Conservation (phyloP, 331 rosid species). For the Malus hybrid region DNA sequence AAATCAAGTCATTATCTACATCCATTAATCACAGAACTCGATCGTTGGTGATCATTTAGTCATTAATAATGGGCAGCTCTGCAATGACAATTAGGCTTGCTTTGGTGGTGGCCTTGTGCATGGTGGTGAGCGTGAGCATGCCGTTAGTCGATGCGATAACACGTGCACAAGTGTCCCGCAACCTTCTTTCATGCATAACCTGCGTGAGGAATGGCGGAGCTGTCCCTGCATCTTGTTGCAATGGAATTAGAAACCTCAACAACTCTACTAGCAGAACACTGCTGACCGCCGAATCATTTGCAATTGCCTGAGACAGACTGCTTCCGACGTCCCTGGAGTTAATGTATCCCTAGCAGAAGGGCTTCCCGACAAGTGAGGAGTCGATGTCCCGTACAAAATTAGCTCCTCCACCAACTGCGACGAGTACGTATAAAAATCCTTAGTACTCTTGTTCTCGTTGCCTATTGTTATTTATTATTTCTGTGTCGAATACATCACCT, state of each 20-base stretch:
- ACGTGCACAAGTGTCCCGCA: conserved; percentile 8
- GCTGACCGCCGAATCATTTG: conserved; percentile 26
- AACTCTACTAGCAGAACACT: conserved; percentile 14
- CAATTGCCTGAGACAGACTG: conserved; percentile 10
- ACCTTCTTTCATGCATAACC: neutral
- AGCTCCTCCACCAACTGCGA: conserved; percentile 32
- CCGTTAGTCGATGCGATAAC: conserved; percentile 6
- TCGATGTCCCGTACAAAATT: conserved; percentile 26
- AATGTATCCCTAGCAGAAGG: neutral
- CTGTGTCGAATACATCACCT: too few species aligned
- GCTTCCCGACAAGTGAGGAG: conserved; percentile 27
- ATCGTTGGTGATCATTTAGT: too few species aligned
- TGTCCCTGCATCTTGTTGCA: conserved; percentile 14
- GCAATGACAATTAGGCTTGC: neutral
- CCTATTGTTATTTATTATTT: too few species aligned
- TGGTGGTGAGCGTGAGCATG: conserved; percentile 1
- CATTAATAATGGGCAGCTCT: neutral
- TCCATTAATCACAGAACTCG: too few species aligned
- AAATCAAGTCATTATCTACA: too few species aligned
- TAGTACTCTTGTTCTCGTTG: too few species aligned
- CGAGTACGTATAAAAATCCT: neutral
- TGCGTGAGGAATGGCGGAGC: neutral
- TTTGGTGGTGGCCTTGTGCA: conserved; percentile 4
- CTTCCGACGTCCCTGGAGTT: neutral
- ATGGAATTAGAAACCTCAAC: conserved; percentile 15